Conservation (phyloP, 495 filamentous ascomycete genomes). For the Staphylotrichum tortipilum region DNA sequence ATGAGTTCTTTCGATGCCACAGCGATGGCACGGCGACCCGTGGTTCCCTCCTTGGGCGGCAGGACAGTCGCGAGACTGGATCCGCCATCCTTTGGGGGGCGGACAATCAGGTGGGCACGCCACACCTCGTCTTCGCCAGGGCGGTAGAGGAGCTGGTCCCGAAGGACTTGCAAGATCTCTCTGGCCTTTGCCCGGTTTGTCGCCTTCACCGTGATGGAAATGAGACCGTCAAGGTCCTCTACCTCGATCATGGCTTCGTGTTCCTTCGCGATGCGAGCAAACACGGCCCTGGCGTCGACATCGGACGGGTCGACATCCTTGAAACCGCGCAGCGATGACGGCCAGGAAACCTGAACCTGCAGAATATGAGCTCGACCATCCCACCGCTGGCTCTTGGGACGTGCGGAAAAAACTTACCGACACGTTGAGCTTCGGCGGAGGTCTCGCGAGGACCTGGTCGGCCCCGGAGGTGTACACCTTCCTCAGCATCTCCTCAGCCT, state of each 20-base stretch:
- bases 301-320: conserved; percentile 12
- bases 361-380: no score
- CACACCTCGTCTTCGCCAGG: conserved; percentile 10
- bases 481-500: no score
- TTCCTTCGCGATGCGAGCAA: conserved; percentile 9
- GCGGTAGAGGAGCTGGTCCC: background rate
- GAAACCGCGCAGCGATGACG: conserved; percentile 3
- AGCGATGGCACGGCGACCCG: conserved; percentile 2
- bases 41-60: background rate
- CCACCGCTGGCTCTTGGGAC: no score
- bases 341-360: conserved; percentile 6
- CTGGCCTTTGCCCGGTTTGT: conserved; percentile 1
- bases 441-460: no score
- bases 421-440: no score
- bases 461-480: no score
- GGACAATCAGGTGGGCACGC: conserved; percentile 6
- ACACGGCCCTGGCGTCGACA: background rate
- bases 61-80: background rate
- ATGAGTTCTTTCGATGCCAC: background rate
- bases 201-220: conserved; percentile 11
- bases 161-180: background rate
- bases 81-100: background rate
- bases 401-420: no score
- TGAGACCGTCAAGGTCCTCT: background rate
- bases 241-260: conserved; percentile 7